Conservation (phyloP, 2,329 filamentous ascomycete species). For the Hypoxylon sp. region DNA sequence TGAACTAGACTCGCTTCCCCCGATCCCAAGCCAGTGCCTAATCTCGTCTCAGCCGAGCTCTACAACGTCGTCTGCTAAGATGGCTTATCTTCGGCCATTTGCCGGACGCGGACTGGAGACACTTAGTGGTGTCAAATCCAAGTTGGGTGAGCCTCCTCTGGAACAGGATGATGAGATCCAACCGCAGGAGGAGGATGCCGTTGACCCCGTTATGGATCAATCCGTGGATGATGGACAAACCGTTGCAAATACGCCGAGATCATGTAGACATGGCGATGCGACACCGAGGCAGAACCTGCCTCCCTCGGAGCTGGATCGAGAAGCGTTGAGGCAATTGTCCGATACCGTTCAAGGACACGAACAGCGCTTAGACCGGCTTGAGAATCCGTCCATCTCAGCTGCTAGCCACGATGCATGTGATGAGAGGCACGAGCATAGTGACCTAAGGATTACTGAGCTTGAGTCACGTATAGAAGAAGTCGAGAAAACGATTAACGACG, state of each 20-base stretch:
- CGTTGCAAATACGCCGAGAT: conserved; percentile 54
- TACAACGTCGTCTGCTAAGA: conserved; percentile 65
- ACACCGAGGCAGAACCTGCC: conserved; percentile 44
- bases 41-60: conserved; percentile 68
- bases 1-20: conserved; percentile 57
- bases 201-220: conserved; percentile 43
- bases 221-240: conserved; percentile 52
- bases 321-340: conserved; percentile 63
- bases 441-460: conserved; percentile 77
- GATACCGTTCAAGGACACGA: conserved; percentile 73
- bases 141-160: conserved; percentile 53
- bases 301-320: conserved; percentile 51
- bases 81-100: conserved; percentile 69
- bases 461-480: conserved; percentile 75
- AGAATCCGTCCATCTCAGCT: conserved; percentile 78
- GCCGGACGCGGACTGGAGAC: conserved; percentile 70
- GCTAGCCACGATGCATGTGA: conserved; percentile 77
- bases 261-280: conserved; percentile 46
- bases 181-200: conserved; percentile 43
- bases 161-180: conserved; percentile 49
- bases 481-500: conserved; percentile 68
- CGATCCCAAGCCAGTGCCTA: conserved; percentile 66
- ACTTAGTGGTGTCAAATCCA: conserved; percentile 61
- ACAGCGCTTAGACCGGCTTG: conserved; percentile 76
- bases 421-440: conserved; percentile 76